Evolutionary conservation across 163 green algal genomes (phyloP).

Genomic region (Trebouxia gelatinosa): DNA sequence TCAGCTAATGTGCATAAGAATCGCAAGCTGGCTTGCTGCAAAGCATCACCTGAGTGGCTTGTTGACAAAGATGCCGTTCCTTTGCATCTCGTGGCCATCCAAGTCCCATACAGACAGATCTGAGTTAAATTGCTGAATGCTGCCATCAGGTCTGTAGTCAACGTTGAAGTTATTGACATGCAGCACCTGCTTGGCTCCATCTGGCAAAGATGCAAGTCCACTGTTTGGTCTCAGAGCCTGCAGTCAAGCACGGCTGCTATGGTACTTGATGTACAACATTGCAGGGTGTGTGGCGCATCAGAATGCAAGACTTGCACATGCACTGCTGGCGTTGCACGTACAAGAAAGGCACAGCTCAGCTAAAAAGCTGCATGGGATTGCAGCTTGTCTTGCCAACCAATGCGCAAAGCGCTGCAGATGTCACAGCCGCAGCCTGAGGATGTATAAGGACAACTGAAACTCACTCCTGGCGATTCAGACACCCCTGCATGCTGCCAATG

Average conservation of each 20-base stretch:
- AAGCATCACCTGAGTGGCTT: conserved; percentile 74
- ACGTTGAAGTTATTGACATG: conserved; percentile 90
- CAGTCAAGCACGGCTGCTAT: neutral
- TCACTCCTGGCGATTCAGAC: too few species aligned
- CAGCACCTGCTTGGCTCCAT: conserved; percentile 54
- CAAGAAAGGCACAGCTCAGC: too few species aligned
- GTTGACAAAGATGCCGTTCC: conserved; percentile 94
- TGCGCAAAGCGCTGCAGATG: too few species aligned
- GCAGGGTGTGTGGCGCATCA: too few species aligned
- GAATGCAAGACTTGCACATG: too few species aligned
- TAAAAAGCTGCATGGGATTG: too few species aligned
- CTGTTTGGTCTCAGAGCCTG: conserved; percentile 41
- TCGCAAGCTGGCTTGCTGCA: neutral
- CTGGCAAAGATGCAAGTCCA: conserved; percentile 36
- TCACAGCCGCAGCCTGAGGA: too few species aligned
- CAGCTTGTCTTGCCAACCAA: too few species aligned
- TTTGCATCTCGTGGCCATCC: conserved; percentile 49
- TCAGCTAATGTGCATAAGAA: neutral
- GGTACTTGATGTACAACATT: too few species aligned
- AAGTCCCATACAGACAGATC: conserved; percentile 53
- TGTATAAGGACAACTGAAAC: too few species aligned
- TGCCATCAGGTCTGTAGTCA: conserved; percentile 87
- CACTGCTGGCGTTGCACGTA: too few species aligned
- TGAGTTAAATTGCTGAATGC: conserved; percentile 88
- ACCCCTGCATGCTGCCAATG: too few species aligned